phyloP scores from a whole-genome alignment of 2,329 filamentous ascomycete genomes.

The Leptosphaerulina australis region DNA sequence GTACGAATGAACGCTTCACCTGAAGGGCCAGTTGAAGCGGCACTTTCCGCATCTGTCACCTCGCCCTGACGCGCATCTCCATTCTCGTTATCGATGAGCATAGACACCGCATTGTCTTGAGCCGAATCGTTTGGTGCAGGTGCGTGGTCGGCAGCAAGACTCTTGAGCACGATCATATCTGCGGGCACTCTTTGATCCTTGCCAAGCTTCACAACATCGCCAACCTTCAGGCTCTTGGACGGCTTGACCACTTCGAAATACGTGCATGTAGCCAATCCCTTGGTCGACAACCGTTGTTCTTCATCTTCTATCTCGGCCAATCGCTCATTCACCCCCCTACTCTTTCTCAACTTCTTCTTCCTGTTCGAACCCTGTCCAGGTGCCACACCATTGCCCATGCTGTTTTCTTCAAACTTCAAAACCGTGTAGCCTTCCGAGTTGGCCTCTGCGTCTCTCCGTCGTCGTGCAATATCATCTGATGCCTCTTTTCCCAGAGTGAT shows the following conservation, averaged over 20 bases:
- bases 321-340: constrained; percentile 49
- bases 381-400: constrained; percentile 42
- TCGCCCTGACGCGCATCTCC: constrained; percentile 20
- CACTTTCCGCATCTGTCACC: constrained; percentile 22
- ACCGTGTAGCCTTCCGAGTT: constrained; percentile 90
- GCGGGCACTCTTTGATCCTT: constrained; percentile 94
- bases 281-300: constrained; percentile 56
- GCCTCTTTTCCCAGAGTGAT: constrained; percentile 97
- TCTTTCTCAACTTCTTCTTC: constrained; percentile 44
- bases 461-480: constrained; percentile 85
- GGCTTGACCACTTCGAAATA: constrained; percentile 75
- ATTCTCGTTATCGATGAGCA: constrained; percentile 29
- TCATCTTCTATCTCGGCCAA: constrained; percentile 74
- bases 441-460: constrained; percentile 87
- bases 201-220: constrained; percentile 89
- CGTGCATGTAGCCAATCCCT: constrained; percentile 53
- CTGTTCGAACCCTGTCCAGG: constrained; percentile 35
- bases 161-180: constrained; percentile 92
- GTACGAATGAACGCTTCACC: constrained; percentile 97
- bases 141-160: constrained; percentile 57
- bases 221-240: constrained; percentile 87
- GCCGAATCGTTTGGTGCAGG: constrained; percentile 9
- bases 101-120: constrained; percentile 10
- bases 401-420: constrained; percentile 70
- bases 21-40: constrained; percentile 49